phyloP scores from a whole-genome alignment of 306 rosid genomes.

The Ormosia emarginata region DNA sequence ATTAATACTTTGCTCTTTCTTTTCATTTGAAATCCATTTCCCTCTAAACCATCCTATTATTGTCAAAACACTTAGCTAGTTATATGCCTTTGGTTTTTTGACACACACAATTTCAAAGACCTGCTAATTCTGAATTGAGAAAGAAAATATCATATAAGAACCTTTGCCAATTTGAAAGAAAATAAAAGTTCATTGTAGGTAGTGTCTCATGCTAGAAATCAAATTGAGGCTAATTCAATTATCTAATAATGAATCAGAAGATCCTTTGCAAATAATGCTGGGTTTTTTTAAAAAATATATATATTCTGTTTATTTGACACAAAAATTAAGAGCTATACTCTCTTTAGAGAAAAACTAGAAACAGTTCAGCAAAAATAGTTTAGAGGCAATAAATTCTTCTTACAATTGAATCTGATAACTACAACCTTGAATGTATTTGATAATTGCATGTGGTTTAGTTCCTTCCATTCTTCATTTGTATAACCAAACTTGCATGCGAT shows the following conservation, averaged over 20 bases:
- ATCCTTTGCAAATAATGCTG: neutral
- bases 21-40: neutral
- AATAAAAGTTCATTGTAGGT: neutral
- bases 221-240: neutral
- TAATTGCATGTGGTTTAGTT: slow-evolving; percentile 2
- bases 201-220: slow-evolving; percentile 5
- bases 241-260: neutral
- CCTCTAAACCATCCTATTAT: neutral
- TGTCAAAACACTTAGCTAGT: neutral
- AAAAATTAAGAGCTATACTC: neutral
- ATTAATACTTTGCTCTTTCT: neutral
- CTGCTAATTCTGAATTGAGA: neutral
- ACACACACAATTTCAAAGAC: neutral
- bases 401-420: slow-evolving; percentile 4
- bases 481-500: neutral
- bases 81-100: neutral
- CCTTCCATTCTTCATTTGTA: neutral
- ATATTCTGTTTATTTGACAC: neutral
- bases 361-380: neutral
- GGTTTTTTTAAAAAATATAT: neutral
- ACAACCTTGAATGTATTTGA: neutral
- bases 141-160: neutral
- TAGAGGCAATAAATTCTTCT: neutral
- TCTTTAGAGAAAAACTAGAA: neutral
- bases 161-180: neutral